Evolutionary conservation across 768 basidiomycete genomes (phyloP).

Genomic region (Tephrocybe rancida): DNA sequence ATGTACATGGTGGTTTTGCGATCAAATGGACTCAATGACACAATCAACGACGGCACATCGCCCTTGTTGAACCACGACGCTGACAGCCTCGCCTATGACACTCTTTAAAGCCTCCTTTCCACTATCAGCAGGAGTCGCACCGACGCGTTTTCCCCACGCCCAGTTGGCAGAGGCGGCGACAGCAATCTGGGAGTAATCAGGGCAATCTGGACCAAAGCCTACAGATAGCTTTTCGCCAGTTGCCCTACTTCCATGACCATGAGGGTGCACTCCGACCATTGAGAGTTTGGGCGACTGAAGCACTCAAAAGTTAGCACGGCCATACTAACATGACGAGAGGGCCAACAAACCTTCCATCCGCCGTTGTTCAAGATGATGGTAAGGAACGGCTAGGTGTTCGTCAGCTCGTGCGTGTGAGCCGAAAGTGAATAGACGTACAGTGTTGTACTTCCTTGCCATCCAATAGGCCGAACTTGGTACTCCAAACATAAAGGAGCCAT

Average conservation of each 20-base stretch:
- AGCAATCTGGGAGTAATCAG: slow-evolving; percentile 65
- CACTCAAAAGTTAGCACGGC: not conserved
- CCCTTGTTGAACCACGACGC: slow-evolving; percentile 55
- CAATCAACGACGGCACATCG: slow-evolving; percentile 71
- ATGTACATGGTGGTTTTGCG: too few species aligned
- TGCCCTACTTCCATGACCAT: slow-evolving; percentile 50
- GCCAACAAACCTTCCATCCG: slow-evolving; percentile 57
- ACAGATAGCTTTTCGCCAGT: slow-evolving; percentile 55
- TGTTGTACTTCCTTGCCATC: slow-evolving; percentile 71
- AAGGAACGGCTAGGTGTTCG: slow-evolving; percentile 56
- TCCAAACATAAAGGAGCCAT: slow-evolving; percentile 70
- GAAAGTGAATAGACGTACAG: slow-evolving; percentile 39
- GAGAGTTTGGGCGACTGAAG: slow-evolving; percentile 60
- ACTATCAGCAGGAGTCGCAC: slow-evolving; percentile 18
- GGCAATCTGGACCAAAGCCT: slow-evolving; percentile 64
- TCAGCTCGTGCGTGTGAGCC: not conserved
- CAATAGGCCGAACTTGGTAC: slow-evolving; percentile 69
- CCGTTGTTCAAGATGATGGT: slow-evolving; percentile 75
- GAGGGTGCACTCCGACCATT: slow-evolving; percentile 66
- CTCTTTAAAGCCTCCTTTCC: slow-evolving; percentile 31
- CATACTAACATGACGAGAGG: not conserved
- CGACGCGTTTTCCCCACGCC: slow-evolving; percentile 54
- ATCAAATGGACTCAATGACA: slow-evolving; percentile 40
- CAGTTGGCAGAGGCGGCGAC: slow-evolving; percentile 71
- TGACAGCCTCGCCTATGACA: slow-evolving; percentile 50